These are phyloP conservation scores for Agaricus subrufescens DNA, from an alignment of 768 basidiomycete genomes.

Conservation along the genomic window DNA sequence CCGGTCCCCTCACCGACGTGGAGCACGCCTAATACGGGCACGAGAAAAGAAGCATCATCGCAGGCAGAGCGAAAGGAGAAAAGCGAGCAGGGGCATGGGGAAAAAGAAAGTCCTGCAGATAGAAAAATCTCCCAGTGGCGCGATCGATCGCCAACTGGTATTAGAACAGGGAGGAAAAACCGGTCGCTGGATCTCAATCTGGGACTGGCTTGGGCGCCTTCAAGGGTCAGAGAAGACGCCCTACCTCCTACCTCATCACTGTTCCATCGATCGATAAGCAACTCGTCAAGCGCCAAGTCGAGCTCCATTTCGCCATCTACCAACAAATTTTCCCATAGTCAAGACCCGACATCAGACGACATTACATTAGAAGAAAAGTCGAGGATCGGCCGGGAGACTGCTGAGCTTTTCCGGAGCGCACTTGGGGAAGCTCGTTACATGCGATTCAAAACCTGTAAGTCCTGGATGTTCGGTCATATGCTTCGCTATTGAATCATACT, in stretches of 20 bases:
- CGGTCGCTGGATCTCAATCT: slow-evolving; percentile 69
- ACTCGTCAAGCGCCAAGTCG: slow-evolving; percentile 22
- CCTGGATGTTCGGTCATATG: slow-evolving; percentile 5
- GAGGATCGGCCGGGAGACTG: slow-evolving; percentile 40
- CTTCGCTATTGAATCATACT: neutral
- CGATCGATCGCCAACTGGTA: slow-evolving; percentile 22
- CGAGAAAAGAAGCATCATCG: slow-evolving; percentile 20
- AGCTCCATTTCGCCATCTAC: slow-evolving; percentile 19
- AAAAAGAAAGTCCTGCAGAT: slow-evolving; percentile 23
- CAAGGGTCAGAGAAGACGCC: slow-evolving; percentile 62
- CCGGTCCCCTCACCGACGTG: slow-evolving; percentile 50
- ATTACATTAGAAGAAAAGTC: slow-evolving; percentile 24
- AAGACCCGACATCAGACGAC: slow-evolving; percentile 15
- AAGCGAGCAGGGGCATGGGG: slow-evolving; percentile 21
- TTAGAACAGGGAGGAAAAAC: slow-evolving; percentile 51
- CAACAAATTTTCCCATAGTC: slow-evolving; percentile 15
- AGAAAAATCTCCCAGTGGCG: slow-evolving; percentile 11
- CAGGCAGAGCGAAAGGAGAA: slow-evolving; percentile 22
- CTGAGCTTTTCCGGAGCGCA: slow-evolving; percentile 41
- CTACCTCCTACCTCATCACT: slow-evolving; percentile 46
- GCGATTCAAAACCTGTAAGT: slow-evolving; percentile 63
- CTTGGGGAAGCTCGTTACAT: slow-evolving; percentile 43
- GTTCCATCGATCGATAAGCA: slow-evolving; percentile 28
- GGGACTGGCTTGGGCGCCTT: slow-evolving; percentile 70
- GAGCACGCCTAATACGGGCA: slow-evolving; percentile 27